These are phyloP conservation scores for Rhynchosporium agropyri DNA, from an alignment of 2,329 filamentous ascomycete species.

Conservation along the genomic window DNA sequence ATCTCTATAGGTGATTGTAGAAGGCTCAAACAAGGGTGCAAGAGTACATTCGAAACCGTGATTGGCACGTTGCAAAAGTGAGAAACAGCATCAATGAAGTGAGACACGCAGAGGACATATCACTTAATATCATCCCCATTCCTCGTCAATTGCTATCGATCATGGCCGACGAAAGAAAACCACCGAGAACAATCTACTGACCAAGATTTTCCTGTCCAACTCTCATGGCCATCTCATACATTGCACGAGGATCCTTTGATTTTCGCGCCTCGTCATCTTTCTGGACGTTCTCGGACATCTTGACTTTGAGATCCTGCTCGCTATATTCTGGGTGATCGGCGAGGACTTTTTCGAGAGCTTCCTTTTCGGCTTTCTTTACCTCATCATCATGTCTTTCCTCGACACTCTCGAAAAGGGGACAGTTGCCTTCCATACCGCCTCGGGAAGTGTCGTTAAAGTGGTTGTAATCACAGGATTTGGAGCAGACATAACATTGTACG, in stretches of 20 bases:
- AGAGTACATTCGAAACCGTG: neutral
- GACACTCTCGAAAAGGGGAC: constrained; percentile 66
- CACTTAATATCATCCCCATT: constrained; percentile 18
- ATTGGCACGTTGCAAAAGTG: neutral
- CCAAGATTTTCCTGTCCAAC: neutral
- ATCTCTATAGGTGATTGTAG: too few species aligned
- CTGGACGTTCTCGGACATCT: constrained; percentile 57
- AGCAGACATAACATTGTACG: constrained; percentile 72
- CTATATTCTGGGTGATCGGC: constrained; percentile 64
- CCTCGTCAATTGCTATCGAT: constrained; percentile 14
- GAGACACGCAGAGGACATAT: constrained; percentile 7
- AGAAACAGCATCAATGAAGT: neutral
- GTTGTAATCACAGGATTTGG: constrained; percentile 62
- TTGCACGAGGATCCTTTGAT: constrained; percentile 20
- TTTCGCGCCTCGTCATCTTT: constrained; percentile 46
- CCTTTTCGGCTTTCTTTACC: constrained; percentile 61
- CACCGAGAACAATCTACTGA: constrained; percentile 17
- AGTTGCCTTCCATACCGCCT: constrained; percentile 57
- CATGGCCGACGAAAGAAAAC: neutral
- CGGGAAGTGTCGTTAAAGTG: constrained; percentile 65
- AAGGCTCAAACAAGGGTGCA: neutral
- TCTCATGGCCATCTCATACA: constrained; percentile 1
- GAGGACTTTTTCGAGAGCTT: constrained; percentile 56
- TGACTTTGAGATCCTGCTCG: constrained; percentile 59
- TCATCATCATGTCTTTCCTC: constrained; percentile 65